Evolutionary conservation across 2,329 filamentous ascomycete species (phyloP).

Genomic region (Thielaviopsis ethacetica): DNA sequence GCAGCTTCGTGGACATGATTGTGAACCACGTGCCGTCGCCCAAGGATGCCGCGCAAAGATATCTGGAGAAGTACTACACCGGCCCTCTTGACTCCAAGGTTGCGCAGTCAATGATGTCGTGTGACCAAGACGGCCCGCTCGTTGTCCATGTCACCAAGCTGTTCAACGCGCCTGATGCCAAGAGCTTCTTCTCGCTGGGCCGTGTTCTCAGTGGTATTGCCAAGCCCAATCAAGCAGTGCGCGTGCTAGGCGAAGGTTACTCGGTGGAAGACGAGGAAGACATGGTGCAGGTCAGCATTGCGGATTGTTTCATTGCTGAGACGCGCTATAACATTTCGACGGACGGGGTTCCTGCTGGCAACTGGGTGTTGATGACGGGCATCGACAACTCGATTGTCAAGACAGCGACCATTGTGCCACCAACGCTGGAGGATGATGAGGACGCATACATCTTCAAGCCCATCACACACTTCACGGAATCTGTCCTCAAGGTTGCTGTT

Average conservation of each 20-base stretch:
- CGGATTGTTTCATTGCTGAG: slow-evolving; percentile 78
- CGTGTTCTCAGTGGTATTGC: slow-evolving; percentile 87
- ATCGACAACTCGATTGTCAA: slow-evolving; percentile 98
- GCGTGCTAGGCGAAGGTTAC: slow-evolving; percentile 88
- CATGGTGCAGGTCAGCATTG: slow-evolving; percentile 75
- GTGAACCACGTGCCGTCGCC: slow-evolving; percentile 81
- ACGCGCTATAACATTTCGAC: slow-evolving; percentile 85
- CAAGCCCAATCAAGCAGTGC: slow-evolving; percentile 63
- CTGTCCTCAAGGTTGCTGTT: slow-evolving; percentile 92
- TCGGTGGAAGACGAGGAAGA: slow-evolving; percentile 96
- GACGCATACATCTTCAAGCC: slow-evolving; percentile 93
- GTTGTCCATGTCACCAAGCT: slow-evolving; percentile 89
- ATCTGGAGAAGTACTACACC: slow-evolving; percentile 79
- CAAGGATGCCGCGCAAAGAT: slow-evolving; percentile 55
- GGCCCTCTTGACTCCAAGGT: slow-evolving; percentile 72
- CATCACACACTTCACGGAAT: slow-evolving; percentile 87
- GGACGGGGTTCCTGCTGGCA: slow-evolving; percentile 83
- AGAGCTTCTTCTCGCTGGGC: slow-evolving; percentile 76
- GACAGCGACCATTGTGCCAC: slow-evolving; percentile 75
- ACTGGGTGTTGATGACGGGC: slow-evolving; percentile 79
- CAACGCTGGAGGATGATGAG: slow-evolving; percentile 68
- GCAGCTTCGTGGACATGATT: slow-evolving; percentile 91
- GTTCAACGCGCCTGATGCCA: slow-evolving; percentile 81
- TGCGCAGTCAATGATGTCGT: slow-evolving; percentile 62
- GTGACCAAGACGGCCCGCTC: slow-evolving; percentile 77